Evolutionary conservation across 768 basidiomycete species (phyloP), one percentile per base, ranked within the genome.

Genomic region (Russula ochroleuca): DNA sequence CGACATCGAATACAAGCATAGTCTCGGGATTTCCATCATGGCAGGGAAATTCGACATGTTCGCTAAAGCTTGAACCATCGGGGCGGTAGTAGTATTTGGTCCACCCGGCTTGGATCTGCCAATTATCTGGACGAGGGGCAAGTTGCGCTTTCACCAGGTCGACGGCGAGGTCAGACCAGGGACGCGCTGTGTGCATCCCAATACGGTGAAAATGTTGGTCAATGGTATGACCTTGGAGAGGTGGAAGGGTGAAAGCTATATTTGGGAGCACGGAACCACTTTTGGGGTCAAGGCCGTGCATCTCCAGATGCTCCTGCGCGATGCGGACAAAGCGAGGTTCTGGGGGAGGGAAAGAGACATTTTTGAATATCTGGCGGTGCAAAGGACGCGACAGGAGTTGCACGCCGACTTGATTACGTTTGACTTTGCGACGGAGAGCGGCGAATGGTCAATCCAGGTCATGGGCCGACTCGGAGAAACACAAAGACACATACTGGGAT

Each of bases 1-100:
- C 95, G 59, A 98, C 91, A 72, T 99, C 97, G 70, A 98, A 97
- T 11, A 85, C 82, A 67, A 98, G 82, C 80, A 89, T 80, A 48
- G 85, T 76, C 71, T 93, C 92, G 0, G 83, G 75, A 64, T 81
- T 78, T 2, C 85, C 85, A 45, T 84, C 77, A 57, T 87, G 84
- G 59, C 79, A 79, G 0, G 88, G 89, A 69, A 77, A 85, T 3
- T 83, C 77, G 58, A 95, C 88, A 11, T 83, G 81, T 70, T 92
- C 87, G 70, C 79, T 81, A 73, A 85, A 88, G 69, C 87, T 85
- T 23, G 86, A 85, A 2, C 94, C 95, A 69, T 96, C 92, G 1
- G 81, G 65, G 54, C 76, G 78, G 70, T 83, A 77, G 64, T 85
- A 71, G 70, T 98, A 98, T 70, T 87, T 88, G 3, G 92, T 95